Base-by-base conservation (phyloP, 1,284 basidiomycete species). In the Cutaneotrichosporon spelunceum region DNA sequence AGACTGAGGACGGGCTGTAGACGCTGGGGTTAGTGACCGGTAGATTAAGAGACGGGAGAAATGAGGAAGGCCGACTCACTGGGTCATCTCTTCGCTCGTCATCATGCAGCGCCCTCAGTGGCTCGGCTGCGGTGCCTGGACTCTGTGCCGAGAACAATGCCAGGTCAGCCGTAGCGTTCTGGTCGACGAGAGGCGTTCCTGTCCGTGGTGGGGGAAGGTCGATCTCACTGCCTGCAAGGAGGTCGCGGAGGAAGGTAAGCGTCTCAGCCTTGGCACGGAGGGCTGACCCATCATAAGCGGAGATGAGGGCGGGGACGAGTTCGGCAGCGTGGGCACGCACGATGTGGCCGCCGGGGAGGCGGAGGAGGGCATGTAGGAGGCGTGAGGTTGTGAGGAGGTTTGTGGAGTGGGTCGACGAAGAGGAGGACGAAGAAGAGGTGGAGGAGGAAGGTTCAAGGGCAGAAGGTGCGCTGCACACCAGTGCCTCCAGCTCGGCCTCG, bases 1-100 rank as follows among this genome's bases (percentile, higher is more conserved):
- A 79, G 67, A 33, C 54, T 50, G 19, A 66, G 53, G 27, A 78
- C 64, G 2, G 66, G 44, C 21, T 60, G 54, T 24, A 77, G 64
- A 34, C 75, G 72, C 72, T 75, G 45, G 7, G 13, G 16, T 63
- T 23, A 58, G 50, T 49, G 16, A 16, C 1, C 10, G 11, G 29
- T 19, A 4, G 33, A 53, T 14, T 16, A n/a, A 10, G 52, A 9
- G 30, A 11, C 10, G 4, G 7, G 24, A 27, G 26, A 50, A 27
- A 14, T 6, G 16, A 2, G 48, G 27, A 29, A 13, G 7, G 26
- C 21, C 16, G 3, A 59, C 61, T 57, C 34, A 65, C 61, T 6
- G 61, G 59, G 34, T 62, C 58, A 23, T 62, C 45, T 2, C 70
- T 66, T 55, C 64, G 69, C 68, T 67, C 62, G 26, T 67, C 65